phyloP scores from a whole-genome alignment of 2,329 filamentous ascomycete genomes.

The Aspergillus brasiliensis region DNA sequence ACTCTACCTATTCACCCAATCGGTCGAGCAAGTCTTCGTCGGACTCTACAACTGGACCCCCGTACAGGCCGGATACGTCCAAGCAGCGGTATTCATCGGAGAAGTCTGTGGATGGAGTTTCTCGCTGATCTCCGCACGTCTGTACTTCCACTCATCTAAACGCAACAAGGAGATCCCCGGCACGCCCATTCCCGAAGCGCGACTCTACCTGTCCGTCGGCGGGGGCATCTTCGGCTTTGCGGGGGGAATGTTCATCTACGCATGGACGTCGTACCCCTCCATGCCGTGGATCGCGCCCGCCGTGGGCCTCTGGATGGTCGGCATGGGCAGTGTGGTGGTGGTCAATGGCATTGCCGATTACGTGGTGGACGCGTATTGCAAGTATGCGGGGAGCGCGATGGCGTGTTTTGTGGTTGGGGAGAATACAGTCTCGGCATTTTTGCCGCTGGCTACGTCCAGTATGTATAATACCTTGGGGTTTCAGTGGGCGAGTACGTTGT shows the following conservation, averaged over 20 bases:
- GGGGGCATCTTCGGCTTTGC: conserved; percentile 37
- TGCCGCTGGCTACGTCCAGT: conserved; percentile 44
- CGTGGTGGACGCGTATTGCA: conserved; percentile 52
- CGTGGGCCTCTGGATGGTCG: conserved; percentile 40
- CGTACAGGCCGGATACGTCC: conserved; percentile 41
- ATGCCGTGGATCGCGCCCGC: conserved; percentile 41
- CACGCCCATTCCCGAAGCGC: conserved; percentile 46
- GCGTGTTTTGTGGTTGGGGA: conserved; percentile 50
- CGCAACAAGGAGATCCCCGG: conserved; percentile 44
- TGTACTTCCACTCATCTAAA: conserved; percentile 33
- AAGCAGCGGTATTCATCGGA: conserved; percentile 46
- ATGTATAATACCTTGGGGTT: conserved; percentile 42
- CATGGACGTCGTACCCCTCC: conserved; percentile 36
- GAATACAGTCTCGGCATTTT: conserved; percentile 46
- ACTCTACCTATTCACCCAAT: conserved; percentile 47
- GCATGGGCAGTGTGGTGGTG: conserved; percentile 46
- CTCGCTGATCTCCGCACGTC: conserved; percentile 21
- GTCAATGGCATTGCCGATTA: conserved; percentile 53
- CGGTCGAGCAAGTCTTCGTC: conserved; percentile 47
- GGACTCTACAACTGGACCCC: conserved; percentile 31
- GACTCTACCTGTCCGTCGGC: conserved; percentile 46
- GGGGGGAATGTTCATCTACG: conserved; percentile 41
- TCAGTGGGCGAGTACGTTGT: conserved; percentile 43
- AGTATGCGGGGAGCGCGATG: conserved; percentile 52
- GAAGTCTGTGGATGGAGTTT: conserved; percentile 44